These are phyloP conservation scores for Leccinum sublutescens DNA, from an alignment of 768 basidiomycete genomes.

Conservation along the genomic window DNA sequence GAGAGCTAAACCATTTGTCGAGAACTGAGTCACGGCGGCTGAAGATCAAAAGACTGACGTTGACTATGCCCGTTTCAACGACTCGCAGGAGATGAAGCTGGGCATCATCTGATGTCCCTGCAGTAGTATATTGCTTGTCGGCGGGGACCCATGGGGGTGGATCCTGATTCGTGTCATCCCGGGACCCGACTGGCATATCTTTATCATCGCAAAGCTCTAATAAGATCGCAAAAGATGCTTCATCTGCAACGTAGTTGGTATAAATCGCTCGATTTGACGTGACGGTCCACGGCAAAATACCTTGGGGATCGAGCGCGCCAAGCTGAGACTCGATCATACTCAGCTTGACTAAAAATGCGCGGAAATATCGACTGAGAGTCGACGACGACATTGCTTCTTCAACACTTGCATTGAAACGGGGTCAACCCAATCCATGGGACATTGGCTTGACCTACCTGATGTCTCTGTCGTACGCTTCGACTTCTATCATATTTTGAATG, in stretches of 20 bases:
- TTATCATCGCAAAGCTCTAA: conserved; percentile 73
- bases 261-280: not conserved
- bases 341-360: conserved; percentile 80
- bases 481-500: conserved; percentile 74
- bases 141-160: conserved; percentile 83
- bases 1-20: conserved; percentile 50
- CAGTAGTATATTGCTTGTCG: conserved; percentile 63
- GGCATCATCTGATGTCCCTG: conserved; percentile 59
- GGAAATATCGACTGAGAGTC: conserved; percentile 71
- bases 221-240: conserved; percentile 79
- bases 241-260: conserved; percentile 41
- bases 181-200: conserved; percentile 47
- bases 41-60: conserved; percentile 42
- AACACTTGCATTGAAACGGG: conserved; percentile 44
- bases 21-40: not conserved
- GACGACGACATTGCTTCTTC: conserved; percentile 65
- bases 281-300: conserved; percentile 30
- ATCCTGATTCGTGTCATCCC: conserved; percentile 50
- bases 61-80: conserved; percentile 82
- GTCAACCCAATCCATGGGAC: not conserved
- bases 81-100: conserved; percentile 75
- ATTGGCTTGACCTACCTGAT: conserved; percentile 45
- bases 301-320: conserved; percentile 53
- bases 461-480: conserved; percentile 69
- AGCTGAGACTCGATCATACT: conserved; percentile 74